Evolutionary conservation across 2,329 filamentous ascomycete species (phyloP), one percentile per base, ranked within the genome.

Genomic region (Corinectria fuckeliana): DNA sequence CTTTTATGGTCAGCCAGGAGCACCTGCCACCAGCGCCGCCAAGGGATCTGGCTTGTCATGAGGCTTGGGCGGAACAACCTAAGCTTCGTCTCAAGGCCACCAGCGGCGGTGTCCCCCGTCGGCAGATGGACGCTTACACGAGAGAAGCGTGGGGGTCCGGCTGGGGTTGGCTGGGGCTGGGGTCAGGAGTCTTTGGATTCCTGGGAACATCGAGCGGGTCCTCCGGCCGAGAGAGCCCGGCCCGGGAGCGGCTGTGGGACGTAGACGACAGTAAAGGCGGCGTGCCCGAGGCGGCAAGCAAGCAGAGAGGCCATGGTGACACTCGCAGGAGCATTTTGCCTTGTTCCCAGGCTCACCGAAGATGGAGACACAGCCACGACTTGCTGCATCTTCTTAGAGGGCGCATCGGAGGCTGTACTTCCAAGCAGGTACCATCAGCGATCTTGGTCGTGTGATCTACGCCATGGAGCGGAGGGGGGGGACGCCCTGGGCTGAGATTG

Each of bases 221-320:
- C 64, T 56, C 66, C 66, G 66, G 66, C 66, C 66, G 66, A 69
- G 66, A 66, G 60, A 56, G 54, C 63, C 66, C 64, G 66, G 66
- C 10, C 64, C 66, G 66, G 62, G 50, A 69, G 58, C 64, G 62
- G 60, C 26, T 45, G 57, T 42, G 53, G 63, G 62, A 57, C 34
- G 42, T 38, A 42, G n/a, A n/a, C n/a, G n/a, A n/a, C n/a, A n/a
- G n/a, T n/a, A n/a, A n/a, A n/a, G n/a, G n/a, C n/a, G n/a, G n/a
- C n/a, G n/a, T n/a, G n/a, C n/a, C n/a, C n/a, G n/a, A n/a, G n/a
- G n/a, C n/a, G n/a, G n/a, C n/a, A 26, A 21, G 10, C 30, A 5
- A 6, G 30, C 30, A 32, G 14, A 10, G 26, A 28, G 26, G 26
- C 26, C 8, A 28, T 10, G 6, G 11, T 28, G 26, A 10, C 3